Evolutionary conservation across 306 rosid species (phyloP).

Genomic region (Alnus rubra): DNA sequence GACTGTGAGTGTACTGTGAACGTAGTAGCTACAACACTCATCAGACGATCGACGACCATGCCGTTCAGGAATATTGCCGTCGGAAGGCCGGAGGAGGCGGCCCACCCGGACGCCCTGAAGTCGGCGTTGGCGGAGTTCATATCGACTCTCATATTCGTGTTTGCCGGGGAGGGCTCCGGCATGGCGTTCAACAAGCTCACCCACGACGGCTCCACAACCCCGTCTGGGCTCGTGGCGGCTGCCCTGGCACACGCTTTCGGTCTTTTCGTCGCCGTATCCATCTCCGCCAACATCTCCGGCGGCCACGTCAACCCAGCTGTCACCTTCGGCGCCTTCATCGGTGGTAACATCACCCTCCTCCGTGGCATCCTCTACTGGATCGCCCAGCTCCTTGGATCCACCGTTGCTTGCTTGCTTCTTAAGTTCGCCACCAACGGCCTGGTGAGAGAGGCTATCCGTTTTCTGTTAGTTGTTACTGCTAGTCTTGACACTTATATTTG

Average conservation of each 20-base stretch:
- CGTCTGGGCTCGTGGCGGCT: constrained; percentile 67
- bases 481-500: not conserved
- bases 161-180: constrained; percentile 87
- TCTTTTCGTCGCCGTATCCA: constrained; percentile 79
- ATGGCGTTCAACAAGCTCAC: constrained; percentile 86
- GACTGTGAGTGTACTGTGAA: too few species aligned
- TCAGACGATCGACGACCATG: constrained; percentile 40
- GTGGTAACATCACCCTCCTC: constrained; percentile 75
- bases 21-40: not conserved
- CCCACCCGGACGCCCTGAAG: constrained; percentile 65
- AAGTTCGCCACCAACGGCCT: constrained; percentile 50
- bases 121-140: constrained; percentile 81
- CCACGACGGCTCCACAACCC: constrained; percentile 42
- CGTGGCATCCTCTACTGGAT: constrained; percentile 78
- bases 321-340: constrained; percentile 82
- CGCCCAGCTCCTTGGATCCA: constrained; percentile 84
- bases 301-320: constrained; percentile 98
- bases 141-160: constrained; percentile 85
- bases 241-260: constrained; percentile 76
- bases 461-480: not conserved
- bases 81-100: constrained; percentile 60
- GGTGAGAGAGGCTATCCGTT: constrained; percentile 36
- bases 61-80: constrained; percentile 71
- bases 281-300: constrained; percentile 80
- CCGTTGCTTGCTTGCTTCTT: constrained; percentile 66